These are phyloP conservation scores for Vaccinium darrowii DNA, from an alignment of 148 eudicot species.

Conservation along the genomic window DNA sequence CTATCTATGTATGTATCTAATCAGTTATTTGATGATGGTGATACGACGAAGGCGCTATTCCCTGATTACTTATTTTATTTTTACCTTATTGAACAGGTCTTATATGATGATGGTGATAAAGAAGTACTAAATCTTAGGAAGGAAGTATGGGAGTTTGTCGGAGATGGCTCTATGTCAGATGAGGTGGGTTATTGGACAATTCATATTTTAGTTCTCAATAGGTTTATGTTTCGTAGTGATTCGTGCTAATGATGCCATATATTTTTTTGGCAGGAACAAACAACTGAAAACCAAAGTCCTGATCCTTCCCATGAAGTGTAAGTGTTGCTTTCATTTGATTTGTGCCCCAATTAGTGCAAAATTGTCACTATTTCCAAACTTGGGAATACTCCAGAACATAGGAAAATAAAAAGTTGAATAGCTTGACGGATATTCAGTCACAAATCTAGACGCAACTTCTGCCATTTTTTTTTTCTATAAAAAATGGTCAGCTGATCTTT, in stretches of 20 bases:
- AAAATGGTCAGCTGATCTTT: too few relatives aligned
- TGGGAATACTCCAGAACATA: not conserved
- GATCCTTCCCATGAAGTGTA: slow-evolving; percentile 65
- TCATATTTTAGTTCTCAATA: not conserved
- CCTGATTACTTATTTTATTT: not conserved
- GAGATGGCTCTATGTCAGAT: slow-evolving; percentile 20
- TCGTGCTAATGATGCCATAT: slow-evolving; percentile 15
- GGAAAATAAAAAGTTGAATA: not conserved
- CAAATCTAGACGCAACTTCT: slow-evolving; percentile 1
- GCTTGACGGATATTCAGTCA: not conserved
- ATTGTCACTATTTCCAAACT: not conserved
- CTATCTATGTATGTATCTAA: too few relatives aligned
- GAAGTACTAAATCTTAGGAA: slow-evolving; percentile 48
- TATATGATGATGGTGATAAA: slow-evolving; percentile 66
- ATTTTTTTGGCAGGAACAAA: slow-evolving; percentile 44
- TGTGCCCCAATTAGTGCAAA: not conserved
- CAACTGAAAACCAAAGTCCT: slow-evolving; percentile 38
- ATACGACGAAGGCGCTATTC: too few relatives aligned
- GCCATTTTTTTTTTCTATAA: too few relatives aligned
- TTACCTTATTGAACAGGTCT: slow-evolving; percentile 37
- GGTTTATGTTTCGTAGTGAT: not conserved
- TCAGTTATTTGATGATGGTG: too few relatives aligned
- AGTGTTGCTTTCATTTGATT: slow-evolving; percentile 23
- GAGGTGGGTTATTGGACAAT: slow-evolving; percentile 38
- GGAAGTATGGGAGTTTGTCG: slow-evolving; percentile 52